These are phyloP conservation scores for Cydonia oblonga DNA, from an alignment of 331 rosid species.

Conservation along the genomic window DNA sequence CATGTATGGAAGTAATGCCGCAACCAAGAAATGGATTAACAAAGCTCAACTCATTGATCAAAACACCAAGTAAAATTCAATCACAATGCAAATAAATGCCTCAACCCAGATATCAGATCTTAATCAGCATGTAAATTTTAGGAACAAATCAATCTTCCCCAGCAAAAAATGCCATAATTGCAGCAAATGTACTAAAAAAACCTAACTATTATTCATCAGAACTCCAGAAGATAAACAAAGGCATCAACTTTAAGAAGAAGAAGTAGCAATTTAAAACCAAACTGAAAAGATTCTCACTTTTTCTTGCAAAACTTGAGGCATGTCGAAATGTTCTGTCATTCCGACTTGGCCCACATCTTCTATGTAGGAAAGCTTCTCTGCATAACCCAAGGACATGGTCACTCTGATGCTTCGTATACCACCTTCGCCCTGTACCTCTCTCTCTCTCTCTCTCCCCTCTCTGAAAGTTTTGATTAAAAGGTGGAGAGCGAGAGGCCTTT, in stretches of 20 bases:
- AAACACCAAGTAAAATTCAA: constrained; percentile 11
- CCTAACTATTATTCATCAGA: constrained; percentile 13
- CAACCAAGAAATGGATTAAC: too few relatives aligned
- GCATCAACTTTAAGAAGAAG: background rate
- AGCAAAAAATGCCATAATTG: background rate
- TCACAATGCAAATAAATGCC: constrained; percentile 2
- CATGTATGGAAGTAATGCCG: constrained; percentile 1
- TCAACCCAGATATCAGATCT: constrained; percentile 21
- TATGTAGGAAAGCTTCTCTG: constrained; percentile 90
- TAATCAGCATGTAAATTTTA: constrained; percentile 10
- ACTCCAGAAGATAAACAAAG: constrained; percentile 18
- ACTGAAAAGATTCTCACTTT: constrained; percentile 30
- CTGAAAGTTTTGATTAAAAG: constrained; percentile 10
- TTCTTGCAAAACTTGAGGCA: constrained; percentile 59
- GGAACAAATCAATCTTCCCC: constrained; percentile 5
- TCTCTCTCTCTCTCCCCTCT: constrained; percentile 9
- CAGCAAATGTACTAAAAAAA: constrained; percentile 10
- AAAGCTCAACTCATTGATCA: constrained; percentile 16
- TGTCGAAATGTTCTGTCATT: constrained; percentile 79
- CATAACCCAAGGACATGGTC: constrained; percentile 90
- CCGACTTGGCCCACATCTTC: constrained; percentile 97
- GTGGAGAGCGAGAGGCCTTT: background rate
- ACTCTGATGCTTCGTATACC: constrained; percentile 6
- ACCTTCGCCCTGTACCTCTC: constrained; percentile 4
- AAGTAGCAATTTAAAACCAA: constrained; percentile 10